phyloP scores from a whole-genome alignment of 768 basidiomycete genomes.

The Rossbeevera mucosa region DNA sequence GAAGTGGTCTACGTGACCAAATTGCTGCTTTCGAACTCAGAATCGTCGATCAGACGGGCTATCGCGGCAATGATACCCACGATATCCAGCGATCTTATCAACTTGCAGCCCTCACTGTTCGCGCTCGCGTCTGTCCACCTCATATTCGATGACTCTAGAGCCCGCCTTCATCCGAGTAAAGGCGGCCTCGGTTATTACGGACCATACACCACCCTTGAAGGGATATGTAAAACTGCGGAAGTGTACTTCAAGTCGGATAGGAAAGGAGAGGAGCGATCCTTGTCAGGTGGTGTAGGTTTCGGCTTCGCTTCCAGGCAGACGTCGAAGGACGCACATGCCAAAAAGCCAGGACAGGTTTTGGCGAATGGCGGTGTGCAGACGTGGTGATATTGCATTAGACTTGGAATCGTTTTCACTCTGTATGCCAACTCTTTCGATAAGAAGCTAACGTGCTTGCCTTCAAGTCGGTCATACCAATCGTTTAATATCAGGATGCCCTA shows the following conservation, averaged over 20 bases:
- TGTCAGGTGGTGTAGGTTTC: conserved; percentile 44
- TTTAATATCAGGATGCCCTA: neutral
- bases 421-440: neutral
- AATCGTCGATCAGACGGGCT: conserved; percentile 24
- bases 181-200: conserved; percentile 65
- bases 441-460: neutral
- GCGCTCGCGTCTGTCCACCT: conserved; percentile 50
- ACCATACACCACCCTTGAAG: conserved; percentile 54
- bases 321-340: conserved; percentile 25
- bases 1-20: conserved; percentile 52
- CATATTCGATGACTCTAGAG: conserved; percentile 64
- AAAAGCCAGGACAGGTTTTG: conserved; percentile 27
- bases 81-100: conserved; percentile 46
- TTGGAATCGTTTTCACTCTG: conserved; percentile 3
- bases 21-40: conserved; percentile 33
- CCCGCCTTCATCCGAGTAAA: conserved; percentile 46
- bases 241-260: conserved; percentile 40
- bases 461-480: neutral
- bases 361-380: conserved; percentile 13
- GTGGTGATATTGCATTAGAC: conserved; percentile 17
- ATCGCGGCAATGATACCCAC: conserved; percentile 41
- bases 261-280: conserved; percentile 37
- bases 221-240: conserved; percentile 50
- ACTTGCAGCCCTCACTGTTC: conserved; percentile 59
- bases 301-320: conserved; percentile 29